Base-by-base conservation (phyloP, 2,329 filamentous ascomycete genomes). In the Colletotrichum australisinense region DNA sequence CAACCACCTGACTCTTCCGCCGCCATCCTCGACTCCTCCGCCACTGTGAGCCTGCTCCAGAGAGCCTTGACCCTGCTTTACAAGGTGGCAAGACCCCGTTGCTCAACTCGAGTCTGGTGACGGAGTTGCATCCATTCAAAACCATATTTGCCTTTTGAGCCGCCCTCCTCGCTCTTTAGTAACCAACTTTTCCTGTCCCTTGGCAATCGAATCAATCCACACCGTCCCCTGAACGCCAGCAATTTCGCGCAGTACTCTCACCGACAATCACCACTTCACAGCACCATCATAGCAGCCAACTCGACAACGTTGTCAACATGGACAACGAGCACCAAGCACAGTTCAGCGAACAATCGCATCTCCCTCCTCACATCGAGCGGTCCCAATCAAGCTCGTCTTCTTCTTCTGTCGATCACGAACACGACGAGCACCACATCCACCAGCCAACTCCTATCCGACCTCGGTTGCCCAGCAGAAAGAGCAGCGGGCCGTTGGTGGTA, bases 401-500 rank as follows among this genome's bases (percentile, higher is more conserved):
- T 57, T 80, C 80, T 1, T 79, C 78, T 8, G 66, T 78, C 73
- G 78, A 79, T 67, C 76, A 79, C 32, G 69, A 74, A n/a, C 81
- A 84, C n/a, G 78, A 79, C 75, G 82, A 84, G 24, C 77, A 80
- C 58, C 77, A 81, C 30, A 86, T 90, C 32, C 86, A 88, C 72
- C 85, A 86, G 28, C 88, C 89, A 35, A 80, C 88, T 9, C 88
- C 89, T 1, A 83, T 83, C 19, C 90, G 94, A 46, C 94, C 94
- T 32, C 89, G 90, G 69, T 85, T 96, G 73, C 90, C 90, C 22
- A 93, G 90, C 77, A 89, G 94, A 62, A 94, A 95, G 83, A 94
- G 92, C 77, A 96, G 93, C 80, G 93, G 93, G 70, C 95, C 94
- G 60, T 93, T 97, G 76, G 93, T 95, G 75, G 93, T 97, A 52